phyloP scores from a whole-genome alignment of 1,284 basidiomycete genomes.

The Puccinia sorghi region DNA sequence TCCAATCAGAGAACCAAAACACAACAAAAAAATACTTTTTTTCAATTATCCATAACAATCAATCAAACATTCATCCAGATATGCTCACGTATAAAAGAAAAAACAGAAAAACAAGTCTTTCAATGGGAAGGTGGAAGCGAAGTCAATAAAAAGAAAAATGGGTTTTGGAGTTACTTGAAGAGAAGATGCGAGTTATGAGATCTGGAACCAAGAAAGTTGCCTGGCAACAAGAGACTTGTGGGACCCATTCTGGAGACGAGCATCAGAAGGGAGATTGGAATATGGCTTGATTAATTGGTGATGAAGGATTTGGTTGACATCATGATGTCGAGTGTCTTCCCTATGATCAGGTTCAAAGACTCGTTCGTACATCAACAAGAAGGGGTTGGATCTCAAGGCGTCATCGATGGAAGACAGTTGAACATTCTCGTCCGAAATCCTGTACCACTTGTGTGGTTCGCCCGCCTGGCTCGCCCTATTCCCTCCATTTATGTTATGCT shows the following conservation, averaged over 20 bases:
- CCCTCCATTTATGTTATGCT: neutral
- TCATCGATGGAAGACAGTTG: slow-evolving; percentile 73
- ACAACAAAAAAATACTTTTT: too few species aligned
- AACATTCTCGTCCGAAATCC: slow-evolving; percentile 81
- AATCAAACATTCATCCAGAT: too few species aligned
- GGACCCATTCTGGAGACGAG: neutral
- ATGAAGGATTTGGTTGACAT: neutral
- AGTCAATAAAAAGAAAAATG: too few species aligned
- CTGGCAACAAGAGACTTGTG: neutral
- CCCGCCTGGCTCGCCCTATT: neutral
- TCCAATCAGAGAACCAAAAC: too few species aligned
- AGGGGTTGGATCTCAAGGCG: slow-evolving; percentile 72
- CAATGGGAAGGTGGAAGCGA: too few species aligned
- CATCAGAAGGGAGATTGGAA: neutral
- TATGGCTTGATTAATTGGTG: neutral
- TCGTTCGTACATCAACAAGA: slow-evolving; percentile 89
- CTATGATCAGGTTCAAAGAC: slow-evolving; percentile 14
- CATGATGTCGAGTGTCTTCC: neutral
- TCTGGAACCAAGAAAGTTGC: slow-evolving; percentile 31
- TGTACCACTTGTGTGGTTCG: slow-evolving; percentile 68
- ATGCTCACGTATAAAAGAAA: too few species aligned
- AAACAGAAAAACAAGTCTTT: neutral
- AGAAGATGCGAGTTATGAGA: neutral
- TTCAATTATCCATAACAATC: too few species aligned
- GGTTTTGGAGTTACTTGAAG: too few species aligned